A percentile compares a stretch with the other conserved stretches of the same genome.
phyloP scores from a whole-genome alignment of 495 filamentous ascomycete species.

The Neurospora sp. region DNA sequence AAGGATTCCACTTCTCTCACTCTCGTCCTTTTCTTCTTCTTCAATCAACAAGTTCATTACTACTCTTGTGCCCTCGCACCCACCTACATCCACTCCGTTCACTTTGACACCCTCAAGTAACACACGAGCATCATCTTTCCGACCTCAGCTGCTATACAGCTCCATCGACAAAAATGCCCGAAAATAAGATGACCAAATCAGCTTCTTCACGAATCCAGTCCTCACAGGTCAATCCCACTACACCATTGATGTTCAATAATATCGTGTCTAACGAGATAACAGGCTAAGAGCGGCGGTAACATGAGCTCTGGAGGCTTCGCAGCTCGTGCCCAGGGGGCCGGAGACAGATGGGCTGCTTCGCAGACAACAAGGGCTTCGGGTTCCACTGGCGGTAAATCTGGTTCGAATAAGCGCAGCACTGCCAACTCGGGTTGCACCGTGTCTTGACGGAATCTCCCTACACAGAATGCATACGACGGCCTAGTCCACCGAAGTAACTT shows the following conservation, averaged over 20 bases:
- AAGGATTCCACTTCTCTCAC: background rate
- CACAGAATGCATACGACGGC: no score
- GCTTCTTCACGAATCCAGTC: background rate
- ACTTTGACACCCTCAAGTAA: background rate
- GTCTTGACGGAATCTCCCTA: no score
- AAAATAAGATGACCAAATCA: background rate
- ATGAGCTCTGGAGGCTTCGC: background rate
- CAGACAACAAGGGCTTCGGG: background rate
- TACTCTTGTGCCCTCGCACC: background rate
- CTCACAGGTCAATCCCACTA: background rate
- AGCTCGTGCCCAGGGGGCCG: background rate
- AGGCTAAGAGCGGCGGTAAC: slow-evolving; percentile 4
- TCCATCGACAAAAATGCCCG: background rate
- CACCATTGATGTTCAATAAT: background rate
- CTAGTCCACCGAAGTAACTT: no score
- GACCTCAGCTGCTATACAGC: background rate
- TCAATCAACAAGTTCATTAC: background rate
- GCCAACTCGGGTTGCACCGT: no score
- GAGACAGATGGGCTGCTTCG: background rate
- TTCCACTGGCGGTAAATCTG: background rate
- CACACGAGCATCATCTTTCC: background rate
- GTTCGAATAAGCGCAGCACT: background rate
- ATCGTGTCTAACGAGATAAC: background rate
- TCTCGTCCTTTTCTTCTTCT: background rate
- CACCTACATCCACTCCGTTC: background rate